These are phyloP conservation scores for Ophiocordyceps unilateralis DNA, from an alignment of 2,329 filamentous ascomycete species.

Conservation along the genomic window DNA sequence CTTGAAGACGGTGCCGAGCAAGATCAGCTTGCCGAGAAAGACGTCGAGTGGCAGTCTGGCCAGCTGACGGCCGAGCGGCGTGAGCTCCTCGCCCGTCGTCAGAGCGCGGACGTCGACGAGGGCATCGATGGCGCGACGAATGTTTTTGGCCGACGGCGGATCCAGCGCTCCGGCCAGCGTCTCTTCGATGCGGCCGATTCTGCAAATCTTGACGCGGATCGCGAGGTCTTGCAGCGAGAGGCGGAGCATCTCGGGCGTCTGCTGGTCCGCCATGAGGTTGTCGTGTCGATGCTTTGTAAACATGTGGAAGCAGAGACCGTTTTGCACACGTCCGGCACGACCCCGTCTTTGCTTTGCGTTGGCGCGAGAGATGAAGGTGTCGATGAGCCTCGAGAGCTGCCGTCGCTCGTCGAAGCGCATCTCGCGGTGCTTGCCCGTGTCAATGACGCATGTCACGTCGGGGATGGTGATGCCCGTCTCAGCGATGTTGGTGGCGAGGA, in stretches of 20 bases:
- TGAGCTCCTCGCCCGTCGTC: conserved; percentile 66
- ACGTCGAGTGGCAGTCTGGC: conserved; percentile 84
- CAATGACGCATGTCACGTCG: conserved; percentile 91
- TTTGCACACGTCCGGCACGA: conserved; percentile 85
- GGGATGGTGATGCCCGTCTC: conserved; percentile 98
- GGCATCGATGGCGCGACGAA: conserved; percentile 80
- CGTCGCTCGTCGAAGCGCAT: conserved; percentile 92
- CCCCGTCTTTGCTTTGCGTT: conserved; percentile 93
- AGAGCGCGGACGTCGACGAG: conserved; percentile 85
- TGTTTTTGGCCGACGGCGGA: conserved; percentile 79
- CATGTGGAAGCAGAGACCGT: conserved; percentile 88
- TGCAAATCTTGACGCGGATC: conserved; percentile 94
- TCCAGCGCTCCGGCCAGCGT: conserved; percentile 79
- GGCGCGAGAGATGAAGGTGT: conserved; percentile 87
- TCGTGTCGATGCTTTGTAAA: conserved; percentile 87
- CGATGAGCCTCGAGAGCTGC: conserved; percentile 77
- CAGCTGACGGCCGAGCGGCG: conserved; percentile 69
- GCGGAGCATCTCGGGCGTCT: conserved; percentile 91
- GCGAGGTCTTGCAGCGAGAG: conserved; percentile 88
- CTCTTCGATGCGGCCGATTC: conserved; percentile 81
- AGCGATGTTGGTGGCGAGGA: conserved; percentile 93
- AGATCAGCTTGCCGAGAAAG: conserved; percentile 82
- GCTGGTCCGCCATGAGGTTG: conserved; percentile 69
- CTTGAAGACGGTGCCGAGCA: conserved; percentile 72
- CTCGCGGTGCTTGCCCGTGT: conserved; percentile 91